Conservation (phyloP, 129 eudicot species). For the Flaveria robusta region DNA sequence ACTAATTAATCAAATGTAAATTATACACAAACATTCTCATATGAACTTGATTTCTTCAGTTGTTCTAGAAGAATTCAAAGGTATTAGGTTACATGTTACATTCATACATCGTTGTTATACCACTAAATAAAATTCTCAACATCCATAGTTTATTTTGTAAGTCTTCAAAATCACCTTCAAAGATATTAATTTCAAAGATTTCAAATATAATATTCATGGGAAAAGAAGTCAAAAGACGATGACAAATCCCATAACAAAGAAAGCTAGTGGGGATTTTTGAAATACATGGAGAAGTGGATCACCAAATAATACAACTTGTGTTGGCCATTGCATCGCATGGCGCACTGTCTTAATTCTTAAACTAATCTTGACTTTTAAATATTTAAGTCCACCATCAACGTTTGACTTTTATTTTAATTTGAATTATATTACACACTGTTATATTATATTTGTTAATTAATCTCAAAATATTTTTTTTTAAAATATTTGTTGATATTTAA, state of each 20-base stretch:
- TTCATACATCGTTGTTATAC: background rate
- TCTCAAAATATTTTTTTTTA: background rate
- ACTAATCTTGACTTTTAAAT: conserved; percentile 32
- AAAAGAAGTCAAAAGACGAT: conserved; percentile 33
- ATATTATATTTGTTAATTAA: background rate
- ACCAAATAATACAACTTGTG: conserved; percentile 35
- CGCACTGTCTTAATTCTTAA: conserved; percentile 23
- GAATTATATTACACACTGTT: background rate
- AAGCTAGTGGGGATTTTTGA: conserved; percentile 20
- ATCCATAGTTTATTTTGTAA: background rate
- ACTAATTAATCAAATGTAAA: background rate
- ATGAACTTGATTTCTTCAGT: background rate
- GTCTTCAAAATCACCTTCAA: too few relatives aligned
- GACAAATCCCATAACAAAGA: conserved; percentile 28
- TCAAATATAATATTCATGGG: conserved; percentile 15
- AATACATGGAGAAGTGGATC: conserved; percentile 42
- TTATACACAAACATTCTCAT: background rate
- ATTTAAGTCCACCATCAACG: conserved; percentile 32
- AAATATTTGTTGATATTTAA: background rate
- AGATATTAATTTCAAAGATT: background rate
- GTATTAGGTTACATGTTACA: background rate
- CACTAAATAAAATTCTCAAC: background rate
- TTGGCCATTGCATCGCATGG: conserved; percentile 41
- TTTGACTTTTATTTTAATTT: conserved; percentile 14
- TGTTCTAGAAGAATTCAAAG: background rate